Base-by-base conservation (phyloP, 495 filamentous ascomycete species). In the Gamarada debralockiae region DNA sequence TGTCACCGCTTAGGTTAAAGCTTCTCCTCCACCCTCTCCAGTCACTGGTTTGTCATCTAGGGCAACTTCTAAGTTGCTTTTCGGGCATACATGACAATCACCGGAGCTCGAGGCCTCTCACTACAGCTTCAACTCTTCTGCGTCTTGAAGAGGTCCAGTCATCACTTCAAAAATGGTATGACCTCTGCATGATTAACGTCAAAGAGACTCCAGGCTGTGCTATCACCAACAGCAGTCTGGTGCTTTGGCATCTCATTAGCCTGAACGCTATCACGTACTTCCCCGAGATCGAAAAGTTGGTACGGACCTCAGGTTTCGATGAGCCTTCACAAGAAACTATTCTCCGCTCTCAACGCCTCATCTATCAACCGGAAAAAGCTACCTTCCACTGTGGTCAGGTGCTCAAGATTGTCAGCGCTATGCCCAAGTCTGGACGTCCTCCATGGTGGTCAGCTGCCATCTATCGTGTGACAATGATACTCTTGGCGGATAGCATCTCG, bases 361-460 rank as follows among this genome's bases (percentile, higher is more conserved):
- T 84, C 51, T 68, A 67, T 48, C 70, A 78, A 49, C 69, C 70
- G 37, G 74, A 80, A 52, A 73, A 81, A 49, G 75, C 80, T 20
- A 65, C 83, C 39, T 77, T 77, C 65, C 81, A 84, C 60, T 77
- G 72, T 59, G 81, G 82, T 1, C 82, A 85, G 63, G 73, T 83
- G 1, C 63, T 78, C 37, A 70, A 78, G 3, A 69, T 81, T 1
- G 50, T 84, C 25, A 64, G 72, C 3, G 52, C 54, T 2, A 78
- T 80, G 69, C 69, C 67, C 2, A 61, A 59, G 9, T 62, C 71
- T 24, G 58, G 66, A 6, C 67, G 73, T 3, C 79, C 79, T 0
- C 67, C 58, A 18, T 83, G 79, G 79, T 81, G 78, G 74, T 58
- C 75, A 21, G 68, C 67, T 3, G 78, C 73, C 18, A 56, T 81